Conservation (phyloP, 78 protist species). For the Parvularia atlantis region DNA sequence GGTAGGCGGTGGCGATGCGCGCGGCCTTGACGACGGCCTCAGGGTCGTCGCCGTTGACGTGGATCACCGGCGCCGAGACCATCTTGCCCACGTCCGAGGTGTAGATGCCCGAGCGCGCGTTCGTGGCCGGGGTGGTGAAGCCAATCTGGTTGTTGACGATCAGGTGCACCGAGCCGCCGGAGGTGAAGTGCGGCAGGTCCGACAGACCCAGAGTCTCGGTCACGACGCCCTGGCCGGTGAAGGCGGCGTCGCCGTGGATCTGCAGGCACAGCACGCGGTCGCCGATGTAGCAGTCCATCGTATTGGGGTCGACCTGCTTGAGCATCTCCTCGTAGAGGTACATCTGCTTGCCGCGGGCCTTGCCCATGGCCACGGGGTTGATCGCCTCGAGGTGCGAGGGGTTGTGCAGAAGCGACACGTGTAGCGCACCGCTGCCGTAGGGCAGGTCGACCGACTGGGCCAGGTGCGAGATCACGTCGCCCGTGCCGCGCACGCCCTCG, state of each 20-base stretch:
- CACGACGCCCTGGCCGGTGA: conserved; percentile 89
- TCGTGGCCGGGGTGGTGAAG: conserved; percentile 54
- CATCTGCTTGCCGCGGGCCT: conserved; percentile 76
- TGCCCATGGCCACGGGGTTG: conserved; percentile 81
- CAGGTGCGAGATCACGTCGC: conserved; percentile 86
- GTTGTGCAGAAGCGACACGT: conserved; percentile 72
- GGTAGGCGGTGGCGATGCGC: conserved; percentile 42
- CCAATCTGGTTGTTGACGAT: conserved; percentile 87
- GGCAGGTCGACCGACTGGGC: conserved; percentile 30
- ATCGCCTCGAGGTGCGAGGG: conserved; percentile 91
- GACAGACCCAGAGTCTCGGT: conserved; percentile 64
- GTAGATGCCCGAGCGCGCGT: conserved; percentile 55
- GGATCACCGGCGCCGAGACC: conserved; percentile 72
- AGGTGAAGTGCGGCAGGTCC: conserved; percentile 51
- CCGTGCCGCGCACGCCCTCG: conserved; percentile 45
- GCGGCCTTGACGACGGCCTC: conserved; percentile 33
- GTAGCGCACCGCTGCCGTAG: not conserved
- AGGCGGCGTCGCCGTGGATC: conserved; percentile 90
- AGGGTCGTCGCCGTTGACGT: conserved; percentile 82
- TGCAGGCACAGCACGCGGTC: conserved; percentile 2
- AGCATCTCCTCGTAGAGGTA: conserved; percentile 57
- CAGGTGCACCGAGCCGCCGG: conserved; percentile 75
- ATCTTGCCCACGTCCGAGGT: conserved; percentile 59
- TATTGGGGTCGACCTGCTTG: not conserved
- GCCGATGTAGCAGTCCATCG: not conserved